Percentiles rank a stretch among this genome's conserved stretches.
phyloP scores from a whole-genome alignment of 768 basidiomycete genomes.

The Xerocomellus amylosporus region DNA sequence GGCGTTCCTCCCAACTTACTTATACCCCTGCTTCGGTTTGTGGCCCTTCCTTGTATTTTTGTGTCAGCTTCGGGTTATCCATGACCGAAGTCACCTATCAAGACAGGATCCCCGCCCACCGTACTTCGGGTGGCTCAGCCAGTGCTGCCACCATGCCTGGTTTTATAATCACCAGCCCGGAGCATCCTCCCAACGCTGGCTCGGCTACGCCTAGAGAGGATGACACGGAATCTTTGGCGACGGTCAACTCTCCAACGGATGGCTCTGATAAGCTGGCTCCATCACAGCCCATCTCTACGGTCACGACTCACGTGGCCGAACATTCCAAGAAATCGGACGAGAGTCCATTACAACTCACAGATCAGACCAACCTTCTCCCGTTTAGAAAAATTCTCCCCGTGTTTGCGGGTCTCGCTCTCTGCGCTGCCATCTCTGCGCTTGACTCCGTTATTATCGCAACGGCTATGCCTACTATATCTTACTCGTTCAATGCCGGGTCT shows the following conservation, averaged over 20 bases:
- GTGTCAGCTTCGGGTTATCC: not conserved
- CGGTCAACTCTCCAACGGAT: not conserved
- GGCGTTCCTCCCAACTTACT: not conserved
- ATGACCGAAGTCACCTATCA: conserved; percentile 1
- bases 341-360: conserved; percentile 42
- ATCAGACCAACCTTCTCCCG: conserved; percentile 76
- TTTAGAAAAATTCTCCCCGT: conserved; percentile 60
- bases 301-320: conserved; percentile 1
- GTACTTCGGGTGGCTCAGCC: not conserved
- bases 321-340: not conserved
- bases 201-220: not conserved
- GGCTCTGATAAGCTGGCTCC: not conserved
- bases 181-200: not conserved
- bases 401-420: conserved; percentile 58
- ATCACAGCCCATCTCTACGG: conserved; percentile 5
- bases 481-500: conserved; percentile 53
- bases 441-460: conserved; percentile 77
- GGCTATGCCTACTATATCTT: conserved; percentile 67
- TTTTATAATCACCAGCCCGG: not conserved
- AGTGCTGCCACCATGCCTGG: not conserved
- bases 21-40: not conserved
- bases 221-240: conserved; percentile 1
- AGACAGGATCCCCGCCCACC: not conserved
- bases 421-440: conserved; percentile 57
- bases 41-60: conserved; percentile 1